Percentiles rank a stretch among this genome's conserved stretches.
phyloP scores from a whole-genome alignment of 106 monocot genomes.

The Dendrobium catenatum region DNA sequence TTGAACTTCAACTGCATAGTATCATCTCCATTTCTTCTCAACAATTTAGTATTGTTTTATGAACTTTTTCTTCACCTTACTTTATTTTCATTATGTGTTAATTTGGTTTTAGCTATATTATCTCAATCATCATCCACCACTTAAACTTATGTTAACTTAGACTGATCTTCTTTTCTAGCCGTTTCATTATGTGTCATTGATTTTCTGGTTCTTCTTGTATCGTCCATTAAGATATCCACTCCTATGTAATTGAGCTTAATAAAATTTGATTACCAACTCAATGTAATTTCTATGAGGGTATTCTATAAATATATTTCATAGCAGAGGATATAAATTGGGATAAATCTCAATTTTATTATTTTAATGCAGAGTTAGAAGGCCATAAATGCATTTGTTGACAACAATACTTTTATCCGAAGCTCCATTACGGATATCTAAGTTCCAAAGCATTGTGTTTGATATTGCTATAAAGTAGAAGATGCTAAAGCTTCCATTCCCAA shows the following conservation, averaged over 20 bases:
- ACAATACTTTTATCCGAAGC: neutral
- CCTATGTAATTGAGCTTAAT: neutral
- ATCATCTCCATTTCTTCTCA: neutral
- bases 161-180: neutral
- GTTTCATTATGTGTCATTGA: neutral
- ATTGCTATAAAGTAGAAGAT: no score
- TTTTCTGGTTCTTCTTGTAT: neutral
- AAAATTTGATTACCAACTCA: neutral
- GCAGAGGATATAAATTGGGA: no score
- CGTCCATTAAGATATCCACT: neutral
- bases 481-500: no score
- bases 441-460: neutral
- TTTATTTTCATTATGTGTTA: neutral
- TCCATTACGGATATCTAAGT: neutral
- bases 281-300: neutral
- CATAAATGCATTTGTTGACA: neutral
- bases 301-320: neutral
- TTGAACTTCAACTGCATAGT: neutral
- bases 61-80: no score
- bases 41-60: no score
- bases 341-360: neutral
- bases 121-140: neutral
- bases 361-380: neutral
- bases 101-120: neutral
- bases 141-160: neutral